Percentiles rank a stretch among this genome's conserved stretches.
Conservation (phyloP, 257 asterid genomes). For the Linderniella brevidens region DNA sequence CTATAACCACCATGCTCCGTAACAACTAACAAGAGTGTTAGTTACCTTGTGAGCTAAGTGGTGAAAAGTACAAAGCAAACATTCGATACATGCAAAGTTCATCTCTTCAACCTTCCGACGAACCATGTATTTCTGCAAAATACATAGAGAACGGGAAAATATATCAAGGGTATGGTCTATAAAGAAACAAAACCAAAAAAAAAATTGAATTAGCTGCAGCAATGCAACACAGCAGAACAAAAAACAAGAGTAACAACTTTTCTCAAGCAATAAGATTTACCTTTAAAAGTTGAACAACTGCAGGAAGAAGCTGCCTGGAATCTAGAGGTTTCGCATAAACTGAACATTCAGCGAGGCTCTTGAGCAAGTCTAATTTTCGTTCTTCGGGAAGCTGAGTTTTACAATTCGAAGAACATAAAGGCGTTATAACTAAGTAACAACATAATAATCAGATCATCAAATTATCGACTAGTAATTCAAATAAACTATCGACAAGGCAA, state of each 20-base stretch:
- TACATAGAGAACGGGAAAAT: constrained; percentile 6
- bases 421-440: background rate
- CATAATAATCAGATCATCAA: too few species aligned
- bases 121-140: constrained; percentile 71
- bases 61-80: constrained; percentile 71
- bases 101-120: constrained; percentile 82
- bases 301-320: constrained; percentile 75
- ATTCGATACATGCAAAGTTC: constrained; percentile 53
- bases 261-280: constrained; percentile 23
- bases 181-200: too few species aligned
- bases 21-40: too few species aligned
- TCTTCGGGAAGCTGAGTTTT: constrained; percentile 80
- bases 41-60: constrained; percentile 82
- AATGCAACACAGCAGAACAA: too few species aligned
- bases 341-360: constrained; percentile 81
- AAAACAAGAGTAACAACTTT: too few species aligned
- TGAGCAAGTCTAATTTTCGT: constrained; percentile 60
- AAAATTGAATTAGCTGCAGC: too few species aligned
- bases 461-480: too few species aligned
- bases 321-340: constrained; percentile 69
- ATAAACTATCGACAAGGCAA: too few species aligned
- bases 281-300: constrained; percentile 79
- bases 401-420: background rate
- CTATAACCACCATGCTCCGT: too few species aligned
- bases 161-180: background rate